phyloP scores from a whole-genome alignment of 1,284 basidiomycete species.

The Leccinum griseonigrum region DNA sequence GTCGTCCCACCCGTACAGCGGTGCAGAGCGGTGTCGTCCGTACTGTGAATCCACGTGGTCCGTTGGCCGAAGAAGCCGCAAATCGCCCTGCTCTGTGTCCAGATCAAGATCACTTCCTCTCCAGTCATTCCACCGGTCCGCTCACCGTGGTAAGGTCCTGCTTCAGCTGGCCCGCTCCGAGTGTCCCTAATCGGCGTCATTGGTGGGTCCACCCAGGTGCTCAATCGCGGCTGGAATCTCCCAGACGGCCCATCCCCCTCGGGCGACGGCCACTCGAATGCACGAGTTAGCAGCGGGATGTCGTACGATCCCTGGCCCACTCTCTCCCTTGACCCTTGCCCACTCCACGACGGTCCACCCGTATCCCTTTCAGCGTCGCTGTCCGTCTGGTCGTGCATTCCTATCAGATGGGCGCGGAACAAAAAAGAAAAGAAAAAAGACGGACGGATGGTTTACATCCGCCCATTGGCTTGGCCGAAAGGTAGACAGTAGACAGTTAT shows the following conservation, averaged over 20 bases:
- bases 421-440: slow-evolving; percentile 21
- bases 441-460: slow-evolving; percentile 29
- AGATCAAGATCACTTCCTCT: slow-evolving; percentile 10
- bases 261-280: slow-evolving; percentile 27
- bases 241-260: slow-evolving; percentile 17
- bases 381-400: slow-evolving; percentile 19
- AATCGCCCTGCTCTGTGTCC: slow-evolving; percentile 19
- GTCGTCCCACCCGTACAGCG: slow-evolving; percentile 26
- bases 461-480: slow-evolving; percentile 25
- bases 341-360: slow-evolving; percentile 25
- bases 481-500: slow-evolving; percentile 11
- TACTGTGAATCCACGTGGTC: slow-evolving; percentile 19
- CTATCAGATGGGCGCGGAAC: slow-evolving; percentile 22
- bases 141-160: slow-evolving; percentile 23
- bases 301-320: slow-evolving; percentile 17
- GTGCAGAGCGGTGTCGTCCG: slow-evolving; percentile 27
- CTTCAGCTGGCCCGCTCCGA: slow-evolving; percentile 7
- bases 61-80: slow-evolving; percentile 18
- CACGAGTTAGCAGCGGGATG: slow-evolving; percentile 17
- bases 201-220: slow-evolving; percentile 12
- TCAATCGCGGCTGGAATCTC: slow-evolving; percentile 13
- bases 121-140: background rate
- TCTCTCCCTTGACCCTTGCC: slow-evolving; percentile 16
- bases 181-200: slow-evolving; percentile 17
- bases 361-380: slow-evolving; percentile 36